Evolutionary conservation across 2,329 filamentous ascomycete genomes (phyloP).

Genomic region (Paraphaeosphaeria sporulosa): DNA sequence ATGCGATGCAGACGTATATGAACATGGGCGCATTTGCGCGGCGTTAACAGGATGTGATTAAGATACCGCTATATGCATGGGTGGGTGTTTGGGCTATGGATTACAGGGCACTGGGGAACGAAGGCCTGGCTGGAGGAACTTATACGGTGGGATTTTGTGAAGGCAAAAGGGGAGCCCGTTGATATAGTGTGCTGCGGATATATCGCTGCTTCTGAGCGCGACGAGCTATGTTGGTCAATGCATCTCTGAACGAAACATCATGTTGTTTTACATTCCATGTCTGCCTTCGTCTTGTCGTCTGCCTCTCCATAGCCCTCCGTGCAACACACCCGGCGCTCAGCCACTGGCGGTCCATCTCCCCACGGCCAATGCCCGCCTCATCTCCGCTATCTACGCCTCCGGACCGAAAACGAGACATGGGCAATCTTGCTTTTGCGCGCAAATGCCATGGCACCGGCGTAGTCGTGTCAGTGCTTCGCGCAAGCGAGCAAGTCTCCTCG

Average conservation of each 20-base stretch:
- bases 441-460: constrained; percentile 1
- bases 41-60: constrained; percentile 1
- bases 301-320: too few relatives aligned
- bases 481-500: neutral
- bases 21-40: neutral
- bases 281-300: too few relatives aligned
- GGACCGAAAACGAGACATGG: neutral
- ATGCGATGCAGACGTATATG: neutral
- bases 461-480: neutral
- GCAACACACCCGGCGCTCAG: too few relatives aligned
- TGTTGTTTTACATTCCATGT: too few relatives aligned
- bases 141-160: too few relatives aligned
- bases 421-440: too few relatives aligned
- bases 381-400: neutral
- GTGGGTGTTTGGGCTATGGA: neutral
- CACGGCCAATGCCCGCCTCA: neutral
- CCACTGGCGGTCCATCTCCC: neutral
- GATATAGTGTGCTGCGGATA: too few relatives aligned
- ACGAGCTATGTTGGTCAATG: too few relatives aligned
- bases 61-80: constrained; percentile 15
- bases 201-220: too few relatives aligned
- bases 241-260: too few relatives aligned
- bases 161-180: too few relatives aligned
- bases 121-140: too few relatives aligned
- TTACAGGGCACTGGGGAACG: neutral